Base-by-base conservation (phyloP, 1,284 basidiomycete species). In the Waitea zeae region DNA sequence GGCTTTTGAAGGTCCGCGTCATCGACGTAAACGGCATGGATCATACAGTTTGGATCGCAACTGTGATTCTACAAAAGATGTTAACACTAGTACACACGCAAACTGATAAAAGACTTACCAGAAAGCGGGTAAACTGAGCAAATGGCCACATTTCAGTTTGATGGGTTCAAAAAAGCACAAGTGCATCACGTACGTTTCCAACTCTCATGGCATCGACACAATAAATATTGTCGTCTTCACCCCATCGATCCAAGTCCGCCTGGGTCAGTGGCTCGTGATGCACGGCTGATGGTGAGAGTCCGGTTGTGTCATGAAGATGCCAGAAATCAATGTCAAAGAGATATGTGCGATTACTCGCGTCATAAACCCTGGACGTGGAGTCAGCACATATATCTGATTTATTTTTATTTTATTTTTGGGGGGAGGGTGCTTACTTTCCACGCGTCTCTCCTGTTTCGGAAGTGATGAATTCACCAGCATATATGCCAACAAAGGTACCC, bases 121-220 rank as follows among this genome's bases (percentile, higher is more conserved):
- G 44, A 44, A 74, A 80, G 12, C 75, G 61, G 27, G 76, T 78
- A 52, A 78, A 78, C 75, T 80, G 42, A 11, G 24, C 17, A 37
- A n/a, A 34, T n/a, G 39, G 39, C n/a, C 35, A 32, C 42, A 41
- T 41, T 20, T 39, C 27, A 27, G 14, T 7, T 4, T 20, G 9
- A 39, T 27, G 12, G 33, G 13, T n/a, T 22, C 17, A 20, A 9
- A 32, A 43, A 26, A 26, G n/a, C 7, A n/a, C 24, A n/a, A 18
- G 7, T 4, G 20, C 13, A 22, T 17, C 17, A 62, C 81, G 54
- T 50, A 88, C 86, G 50, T 84, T 84, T 13, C 86, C 86, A 30
- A 70, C 78, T 51, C 89, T 84, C 48, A 78, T 89, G 1, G 87
- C 86, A 54, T 90, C 87, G 1, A 90, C 70, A 27, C 62, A 56